phyloP scores from a whole-genome alignment of 225 moss, liverwort and hornwort genomes.

The Ulota crispa region DNA sequence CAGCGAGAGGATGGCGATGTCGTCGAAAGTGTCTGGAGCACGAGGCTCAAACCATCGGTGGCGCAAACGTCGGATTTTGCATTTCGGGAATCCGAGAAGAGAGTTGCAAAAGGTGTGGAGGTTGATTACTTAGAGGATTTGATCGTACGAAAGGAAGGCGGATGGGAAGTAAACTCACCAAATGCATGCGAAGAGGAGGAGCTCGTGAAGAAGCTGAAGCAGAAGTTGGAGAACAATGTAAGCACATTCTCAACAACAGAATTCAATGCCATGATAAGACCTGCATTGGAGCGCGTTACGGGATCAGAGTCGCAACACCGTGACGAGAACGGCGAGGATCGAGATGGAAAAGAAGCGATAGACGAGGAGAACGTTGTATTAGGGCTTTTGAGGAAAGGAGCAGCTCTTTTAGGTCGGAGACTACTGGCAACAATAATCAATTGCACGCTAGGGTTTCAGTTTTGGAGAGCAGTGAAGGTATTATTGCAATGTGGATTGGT shows the following conservation, averaged over 20 bases:
- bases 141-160: slow-evolving; percentile 45
- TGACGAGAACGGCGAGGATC: slow-evolving; percentile 21
- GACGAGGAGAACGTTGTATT: slow-evolving; percentile 39
- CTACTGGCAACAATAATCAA: slow-evolving; percentile 49
- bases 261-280: slow-evolving; percentile 33
- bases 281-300: slow-evolving; percentile 25
- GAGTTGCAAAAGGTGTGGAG: slow-evolving; percentile 11
- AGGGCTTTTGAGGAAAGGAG: slow-evolving; percentile 30
- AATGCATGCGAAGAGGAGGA: slow-evolving; percentile 31
- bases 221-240: slow-evolving; percentile 20
- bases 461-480: slow-evolving; percentile 51
- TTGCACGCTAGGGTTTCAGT: slow-evolving; percentile 49
- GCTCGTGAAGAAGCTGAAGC: slow-evolving; percentile 40
- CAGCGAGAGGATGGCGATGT: slow-evolving; percentile 31
- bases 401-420: slow-evolving; percentile 42
- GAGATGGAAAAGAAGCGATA: background rate
- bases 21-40: slow-evolving; percentile 43
- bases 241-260: slow-evolving; percentile 29
- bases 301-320: background rate
- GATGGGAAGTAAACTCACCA: slow-evolving; percentile 29
- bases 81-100: background rate
- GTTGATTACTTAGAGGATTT: slow-evolving; percentile 39
- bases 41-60: slow-evolving; percentile 38
- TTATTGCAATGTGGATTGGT: slow-evolving; percentile 54
- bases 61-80: slow-evolving; percentile 31